Conservation (phyloP, 2,329 filamentous ascomycete species). For the Acrocalymma vagum region DNA sequence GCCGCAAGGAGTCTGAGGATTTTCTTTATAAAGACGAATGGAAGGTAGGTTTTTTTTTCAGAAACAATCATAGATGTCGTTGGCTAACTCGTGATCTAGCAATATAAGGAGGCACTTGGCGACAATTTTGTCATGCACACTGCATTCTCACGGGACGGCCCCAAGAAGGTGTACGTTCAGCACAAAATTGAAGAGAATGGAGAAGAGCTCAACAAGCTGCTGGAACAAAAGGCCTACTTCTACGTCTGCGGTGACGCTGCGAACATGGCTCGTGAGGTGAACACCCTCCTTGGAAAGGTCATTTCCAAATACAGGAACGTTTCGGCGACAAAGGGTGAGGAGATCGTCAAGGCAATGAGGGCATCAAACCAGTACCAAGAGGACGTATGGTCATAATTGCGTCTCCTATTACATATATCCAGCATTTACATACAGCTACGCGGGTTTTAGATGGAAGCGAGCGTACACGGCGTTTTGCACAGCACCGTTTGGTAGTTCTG, state of each 20-base stretch:
- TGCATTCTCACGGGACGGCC: constrained; percentile 89
- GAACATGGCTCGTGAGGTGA: constrained; percentile 96
- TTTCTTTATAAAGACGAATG: constrained; percentile 93
- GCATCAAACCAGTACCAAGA: constrained; percentile 96
- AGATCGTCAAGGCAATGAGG: constrained; percentile 97
- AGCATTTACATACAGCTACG: constrained; percentile 34
- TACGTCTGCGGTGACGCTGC: constrained; percentile 98
- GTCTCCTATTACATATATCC: constrained; percentile 10
- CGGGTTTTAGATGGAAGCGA: constrained; percentile 37
- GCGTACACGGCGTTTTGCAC: constrained; percentile 31
- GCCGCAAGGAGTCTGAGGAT: constrained; percentile 86
- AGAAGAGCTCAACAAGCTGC: constrained; percentile 84
- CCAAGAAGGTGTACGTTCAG: constrained; percentile 96
- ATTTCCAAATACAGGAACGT: constrained; percentile 85
- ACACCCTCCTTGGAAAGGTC: constrained; percentile 84
- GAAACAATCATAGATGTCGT: constrained; percentile 13
- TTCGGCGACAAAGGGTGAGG: constrained; percentile 86
- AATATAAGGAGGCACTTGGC: constrained; percentile 83
- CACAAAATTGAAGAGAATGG: constrained; percentile 86
- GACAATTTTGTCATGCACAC: constrained; percentile 91
- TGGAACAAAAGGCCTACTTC: constrained; percentile 89
- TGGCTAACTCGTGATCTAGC: constrained; percentile 58
- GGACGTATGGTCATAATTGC: constrained; percentile 69
- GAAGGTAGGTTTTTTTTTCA: constrained; percentile 70
- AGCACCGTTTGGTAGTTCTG: no score